Evolutionary conservation across 371 early-diverging fungal species (phyloP).

Genomic region (Rhizopus arrhizus): DNA sequence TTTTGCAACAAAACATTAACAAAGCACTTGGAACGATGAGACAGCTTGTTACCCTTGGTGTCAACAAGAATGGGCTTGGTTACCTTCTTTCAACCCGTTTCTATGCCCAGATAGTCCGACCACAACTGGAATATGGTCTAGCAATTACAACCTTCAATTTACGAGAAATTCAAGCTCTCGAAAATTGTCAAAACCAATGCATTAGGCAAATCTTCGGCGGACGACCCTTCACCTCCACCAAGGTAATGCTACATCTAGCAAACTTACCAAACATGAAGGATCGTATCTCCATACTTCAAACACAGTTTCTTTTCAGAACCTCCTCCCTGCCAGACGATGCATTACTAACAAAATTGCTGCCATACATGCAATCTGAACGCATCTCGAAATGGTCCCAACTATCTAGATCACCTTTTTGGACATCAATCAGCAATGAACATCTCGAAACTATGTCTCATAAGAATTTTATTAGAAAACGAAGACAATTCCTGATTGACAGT

Average conservation of each 20-base stretch:
- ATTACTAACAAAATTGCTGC: too few relatives aligned
- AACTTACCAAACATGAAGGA: conserved; percentile 8
- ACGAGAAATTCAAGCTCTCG: neutral
- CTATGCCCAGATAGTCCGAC: conserved; percentile 17
- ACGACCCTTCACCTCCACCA: neutral
- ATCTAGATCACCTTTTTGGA: too few relatives aligned
- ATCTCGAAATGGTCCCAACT: too few relatives aligned
- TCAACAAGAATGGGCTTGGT: neutral
- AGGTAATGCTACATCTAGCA: conserved; percentile 11
- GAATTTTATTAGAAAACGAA: too few relatives aligned
- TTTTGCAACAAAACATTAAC: too few relatives aligned
- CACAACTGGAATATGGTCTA: conserved; percentile 23
- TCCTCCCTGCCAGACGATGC: too few relatives aligned
- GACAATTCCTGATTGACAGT: too few relatives aligned
- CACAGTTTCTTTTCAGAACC: too few relatives aligned
- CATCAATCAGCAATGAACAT: too few relatives aligned
- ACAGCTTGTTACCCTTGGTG: neutral
- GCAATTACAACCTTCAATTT: conserved; percentile 12
- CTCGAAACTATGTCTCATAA: too few relatives aligned
- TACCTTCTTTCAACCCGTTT: conserved; percentile 2
- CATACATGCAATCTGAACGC: too few relatives aligned
- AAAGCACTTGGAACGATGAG: neutral
- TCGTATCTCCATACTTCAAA: too few relatives aligned
- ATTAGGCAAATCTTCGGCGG: conserved; percentile 14
- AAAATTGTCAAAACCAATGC: conserved; percentile 10